Conservation (phyloP, 2,329 filamentous ascomycete genomes). For the Colletotrichum noveboracense region DNA sequence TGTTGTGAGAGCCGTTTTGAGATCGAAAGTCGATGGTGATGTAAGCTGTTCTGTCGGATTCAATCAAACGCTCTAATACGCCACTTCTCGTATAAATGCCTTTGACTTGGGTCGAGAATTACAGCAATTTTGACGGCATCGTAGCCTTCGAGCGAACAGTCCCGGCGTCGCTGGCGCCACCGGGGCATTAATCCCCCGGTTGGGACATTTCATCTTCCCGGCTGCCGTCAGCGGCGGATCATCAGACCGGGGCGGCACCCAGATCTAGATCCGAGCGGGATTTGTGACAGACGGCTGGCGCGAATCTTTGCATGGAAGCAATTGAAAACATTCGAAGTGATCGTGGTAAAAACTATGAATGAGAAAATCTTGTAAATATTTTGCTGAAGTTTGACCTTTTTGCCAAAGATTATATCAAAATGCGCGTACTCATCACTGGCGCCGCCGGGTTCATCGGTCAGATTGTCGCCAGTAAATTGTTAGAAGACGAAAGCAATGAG, state of each 20-base stretch:
- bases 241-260: background rate
- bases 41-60: background rate
- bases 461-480: background rate
- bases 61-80: background rate
- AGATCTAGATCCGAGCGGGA: background rate
- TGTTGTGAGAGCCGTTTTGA: background rate
- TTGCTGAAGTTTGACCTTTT: fast-evolving
- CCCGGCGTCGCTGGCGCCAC: background rate
- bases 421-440: background rate
- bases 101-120: fast-evolving
- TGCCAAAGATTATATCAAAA: fast-evolving
- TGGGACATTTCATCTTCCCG: background rate
- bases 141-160: background rate
- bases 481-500: background rate
- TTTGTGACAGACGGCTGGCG: background rate
- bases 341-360: background rate
- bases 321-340: background rate
- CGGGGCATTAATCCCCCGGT: background rate
- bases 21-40: background rate
- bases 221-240: fast-evolving
- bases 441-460: background rate
- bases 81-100: background rate
- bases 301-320: background rate
- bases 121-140: background rate
- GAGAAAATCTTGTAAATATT: fast-evolving